Conservation (phyloP, 176 grass and related monocot genomes). For the Bonia amplexicaulis region DNA sequence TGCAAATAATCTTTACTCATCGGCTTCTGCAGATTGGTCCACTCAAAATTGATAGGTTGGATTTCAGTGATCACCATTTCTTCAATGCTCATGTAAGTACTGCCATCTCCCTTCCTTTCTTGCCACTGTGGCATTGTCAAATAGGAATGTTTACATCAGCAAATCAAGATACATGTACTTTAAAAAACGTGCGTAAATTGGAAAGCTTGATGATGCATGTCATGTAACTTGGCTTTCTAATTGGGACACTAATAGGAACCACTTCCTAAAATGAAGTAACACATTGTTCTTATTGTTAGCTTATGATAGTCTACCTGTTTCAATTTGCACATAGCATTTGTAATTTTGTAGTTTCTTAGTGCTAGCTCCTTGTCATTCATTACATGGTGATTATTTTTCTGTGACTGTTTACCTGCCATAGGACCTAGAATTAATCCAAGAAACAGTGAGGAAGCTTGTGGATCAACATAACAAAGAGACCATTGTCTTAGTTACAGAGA, state of each 20-base stretch:
- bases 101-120: not conserved
- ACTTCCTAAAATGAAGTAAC: not conserved
- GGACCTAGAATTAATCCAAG: slow-evolving; percentile 47
- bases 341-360: not conserved
- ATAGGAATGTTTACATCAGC: not conserved
- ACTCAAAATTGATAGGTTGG: slow-evolving; percentile 58
- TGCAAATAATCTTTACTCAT: slow-evolving; percentile 14
- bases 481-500: slow-evolving; percentile 56
- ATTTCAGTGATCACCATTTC: slow-evolving; percentile 87
- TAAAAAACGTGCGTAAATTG: not conserved
- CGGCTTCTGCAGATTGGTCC: slow-evolving; percentile 66
- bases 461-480: slow-evolving; percentile 22
- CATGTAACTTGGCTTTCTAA: not conserved
- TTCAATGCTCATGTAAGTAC: slow-evolving; percentile 60
- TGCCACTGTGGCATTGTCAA: not conserved
- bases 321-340: not conserved
- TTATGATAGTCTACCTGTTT: not conserved
- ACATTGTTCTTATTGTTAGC: not conserved
- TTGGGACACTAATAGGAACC: not conserved
- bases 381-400: not conserved
- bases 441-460: slow-evolving; percentile 18
- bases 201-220: no score
- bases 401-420: slow-evolving; percentile 11
- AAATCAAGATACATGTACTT: not conserved
- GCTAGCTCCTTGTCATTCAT: slow-evolving; percentile 1